A percentile compares a stretch with the other conserved stretches of the same genome.
Evolutionary conservation across 78 protist species (phyloP).

Genomic region (Dictyostelium capitatum): DNA sequence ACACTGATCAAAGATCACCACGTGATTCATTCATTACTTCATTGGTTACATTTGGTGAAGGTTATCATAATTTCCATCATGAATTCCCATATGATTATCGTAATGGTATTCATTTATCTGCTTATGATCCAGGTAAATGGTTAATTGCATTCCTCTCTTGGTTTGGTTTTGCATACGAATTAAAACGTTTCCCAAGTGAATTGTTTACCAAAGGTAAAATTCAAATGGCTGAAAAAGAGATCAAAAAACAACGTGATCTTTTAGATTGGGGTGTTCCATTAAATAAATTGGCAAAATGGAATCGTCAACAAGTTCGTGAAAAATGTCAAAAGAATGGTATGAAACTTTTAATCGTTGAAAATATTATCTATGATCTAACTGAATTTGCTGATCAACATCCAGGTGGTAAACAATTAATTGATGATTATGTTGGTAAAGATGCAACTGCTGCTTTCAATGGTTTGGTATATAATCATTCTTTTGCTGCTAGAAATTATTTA

Average conservation of each 20-base stretch:
- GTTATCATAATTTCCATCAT: slow-evolving; percentile 96
- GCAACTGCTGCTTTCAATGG: slow-evolving; percentile 81
- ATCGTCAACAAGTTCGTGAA: slow-evolving; percentile 16
- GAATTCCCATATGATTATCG: slow-evolving; percentile 93
- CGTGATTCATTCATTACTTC: slow-evolving; percentile 85
- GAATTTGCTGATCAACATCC: slow-evolving; percentile 57
- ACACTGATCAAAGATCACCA: slow-evolving; percentile 80
- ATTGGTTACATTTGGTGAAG: slow-evolving; percentile 93
- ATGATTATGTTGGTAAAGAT: slow-evolving; percentile 74
- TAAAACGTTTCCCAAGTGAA: slow-evolving; percentile 63
- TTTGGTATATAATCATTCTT: slow-evolving; percentile 71
- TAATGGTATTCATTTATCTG: slow-evolving; percentile 86
- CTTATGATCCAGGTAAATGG: slow-evolving; percentile 95
- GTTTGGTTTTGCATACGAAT: slow-evolving; percentile 82
- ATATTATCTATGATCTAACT: slow-evolving; percentile 59
- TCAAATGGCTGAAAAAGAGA: slow-evolving; percentile 76
- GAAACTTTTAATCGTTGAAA: slow-evolving; percentile 36
- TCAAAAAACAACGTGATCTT: neutral
- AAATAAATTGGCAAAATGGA: neutral
- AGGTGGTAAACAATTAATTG: slow-evolving; percentile 78
- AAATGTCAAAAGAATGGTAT: slow-evolving; percentile 10
- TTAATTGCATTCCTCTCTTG: slow-evolving; percentile 52
- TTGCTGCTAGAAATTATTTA: slow-evolving; percentile 80
- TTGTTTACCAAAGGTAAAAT: slow-evolving; percentile 76
- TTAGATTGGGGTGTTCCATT: slow-evolving; percentile 74